Evolutionary conservation across 2,329 filamentous ascomycete genomes (phyloP), one percentile per base, ranked within the genome.

Genomic region (Fonsecaea pedrosoi): DNA sequence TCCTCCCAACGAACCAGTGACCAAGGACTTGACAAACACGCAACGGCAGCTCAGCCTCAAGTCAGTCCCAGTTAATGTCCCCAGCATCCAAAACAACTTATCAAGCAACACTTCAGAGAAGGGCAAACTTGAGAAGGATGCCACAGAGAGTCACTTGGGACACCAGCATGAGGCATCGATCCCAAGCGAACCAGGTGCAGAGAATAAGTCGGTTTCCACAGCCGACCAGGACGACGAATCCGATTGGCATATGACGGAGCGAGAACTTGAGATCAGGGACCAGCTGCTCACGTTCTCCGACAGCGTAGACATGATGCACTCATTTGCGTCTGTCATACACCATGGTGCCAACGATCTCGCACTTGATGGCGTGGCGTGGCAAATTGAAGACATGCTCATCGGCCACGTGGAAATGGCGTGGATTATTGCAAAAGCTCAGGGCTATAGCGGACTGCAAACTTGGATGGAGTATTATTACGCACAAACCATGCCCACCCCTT

Each of bases 371-470:
- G 60, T 71, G 37, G 50, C 48, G 25, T 45, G 57, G 54, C 63
- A 67, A 38, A 45, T 71, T n/a, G 54, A 66, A 45, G 58, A 70
- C 34, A 61, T 66, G 55, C 59, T 62, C 13, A 50, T 50, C 32
- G 68, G 66, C 13, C 70, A 70, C 38, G 40, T 70, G 12, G 54
- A 68, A 21, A 65, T 65, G 60, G 70, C 70, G 10, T 67, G 42
- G 25, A 64, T 58, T 7, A 58, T 71, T 48, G 68, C 70, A 13
- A 60, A 62, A 55, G 54, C 37, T 5, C 66, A 70, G 37, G 60
- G 59, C 15, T 71, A 69, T 21, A 64, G n/a, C 5, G 68, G 54
- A 12, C 38, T 70, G 38, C 54, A 67, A 42, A 54, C 40, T 10
- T 71, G 70, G 70, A 53, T 71, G 21, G 54, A 65, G 35, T 53